Base-by-base conservation (phyloP, 1,139 yeast genomes). In the Pichia sp. region DNA sequence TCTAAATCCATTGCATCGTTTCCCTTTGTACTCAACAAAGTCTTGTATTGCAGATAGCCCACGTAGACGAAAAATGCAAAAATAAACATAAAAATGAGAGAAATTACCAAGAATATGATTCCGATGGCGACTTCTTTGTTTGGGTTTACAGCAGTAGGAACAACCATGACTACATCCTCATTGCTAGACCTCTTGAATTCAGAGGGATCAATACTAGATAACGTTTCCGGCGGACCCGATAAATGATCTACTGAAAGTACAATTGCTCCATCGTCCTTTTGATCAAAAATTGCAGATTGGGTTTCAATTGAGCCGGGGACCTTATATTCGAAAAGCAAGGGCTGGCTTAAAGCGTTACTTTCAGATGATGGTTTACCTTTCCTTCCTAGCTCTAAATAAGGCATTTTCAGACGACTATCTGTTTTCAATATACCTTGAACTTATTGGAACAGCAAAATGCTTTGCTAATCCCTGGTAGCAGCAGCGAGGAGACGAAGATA, bases 131-230 rank as follows among this genome's bases (percentile, higher is more conserved):
- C 8, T 43, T 52, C 48, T 11, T 19, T 36, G 4, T 34, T 26
- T 1, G 49, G 44, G 13, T 29, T n/a, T 13, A 32, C 23, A 2
- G 49, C 48, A 5, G 49, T 50, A 1, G 56, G 53, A 16, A 49
- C 45, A 32, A 50, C 53, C 53, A 53, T 50, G 7, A 50, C 53
- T 3, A 50, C 42, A 16, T 51, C 43, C 43, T 41, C 48, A 5
- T 19, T 34, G 6, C 15, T n/a, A 36, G 15, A 36, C 16, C 15
- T 15, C 15, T 15, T 13, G 15, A 11, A 5, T 4, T 4, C 7
- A 26, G 8, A 44, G 1, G 30, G 23, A 19, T 32, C n/a, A 3
- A 15, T 6, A 30, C n/a, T 23, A 19, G 31, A 11, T 3, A 16
- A 7, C 1, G 45, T n/a, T 8, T 43, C 52, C n/a, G 52, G 48